These are phyloP conservation scores for Hyphodiscus hymeniophilus DNA, from an alignment of 495 filamentous ascomycete species.

Conservation along the genomic window DNA sequence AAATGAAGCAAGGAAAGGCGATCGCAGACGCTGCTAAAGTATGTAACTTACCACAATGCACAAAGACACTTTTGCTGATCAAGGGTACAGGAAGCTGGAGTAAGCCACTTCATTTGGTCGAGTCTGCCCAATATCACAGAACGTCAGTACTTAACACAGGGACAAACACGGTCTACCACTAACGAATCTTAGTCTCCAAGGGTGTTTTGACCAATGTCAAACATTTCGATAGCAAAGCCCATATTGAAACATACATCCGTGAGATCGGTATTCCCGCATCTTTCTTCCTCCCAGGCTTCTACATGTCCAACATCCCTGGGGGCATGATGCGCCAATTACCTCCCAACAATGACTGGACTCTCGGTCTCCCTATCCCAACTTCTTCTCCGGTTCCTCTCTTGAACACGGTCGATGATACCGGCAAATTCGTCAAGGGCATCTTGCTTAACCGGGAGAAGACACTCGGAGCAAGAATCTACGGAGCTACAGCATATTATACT, in stretches of 20 bases:
- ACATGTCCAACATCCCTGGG: conserved; percentile 45
- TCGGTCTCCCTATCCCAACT: conserved; percentile 34
- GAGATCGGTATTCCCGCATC: conserved; percentile 37
- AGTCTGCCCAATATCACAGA: conserved; percentile 28
- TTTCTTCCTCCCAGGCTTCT: conserved; percentile 50
- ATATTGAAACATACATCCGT: conserved; percentile 50
- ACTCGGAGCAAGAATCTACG: conserved; percentile 36
- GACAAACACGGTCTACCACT: background rate
- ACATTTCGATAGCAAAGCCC: conserved; percentile 57
- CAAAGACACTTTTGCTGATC: background rate
- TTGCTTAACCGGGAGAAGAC: conserved; percentile 29
- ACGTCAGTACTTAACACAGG: conserved; percentile 16
- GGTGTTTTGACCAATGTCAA: conserved; percentile 42
- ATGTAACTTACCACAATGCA: conserved; percentile 1
- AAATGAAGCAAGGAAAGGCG: conserved; percentile 47
- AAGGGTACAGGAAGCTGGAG: conserved; percentile 26
- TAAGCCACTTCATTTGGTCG: conserved; percentile 47
- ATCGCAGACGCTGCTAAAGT: conserved; percentile 46
- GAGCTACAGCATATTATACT: conserved; percentile 43
- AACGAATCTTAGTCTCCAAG: conserved; percentile 26
- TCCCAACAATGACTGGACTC: conserved; percentile 28
- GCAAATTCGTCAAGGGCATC: conserved; percentile 50
- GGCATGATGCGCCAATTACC: conserved; percentile 23
- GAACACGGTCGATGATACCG: conserved; percentile 41
- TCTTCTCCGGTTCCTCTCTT: conserved; percentile 42